A percentile compares a stretch with the other conserved stretches of the same genome.
Conservation (phyloP, 257 asterid genomes). For the Plectranthus barbatus region DNA sequence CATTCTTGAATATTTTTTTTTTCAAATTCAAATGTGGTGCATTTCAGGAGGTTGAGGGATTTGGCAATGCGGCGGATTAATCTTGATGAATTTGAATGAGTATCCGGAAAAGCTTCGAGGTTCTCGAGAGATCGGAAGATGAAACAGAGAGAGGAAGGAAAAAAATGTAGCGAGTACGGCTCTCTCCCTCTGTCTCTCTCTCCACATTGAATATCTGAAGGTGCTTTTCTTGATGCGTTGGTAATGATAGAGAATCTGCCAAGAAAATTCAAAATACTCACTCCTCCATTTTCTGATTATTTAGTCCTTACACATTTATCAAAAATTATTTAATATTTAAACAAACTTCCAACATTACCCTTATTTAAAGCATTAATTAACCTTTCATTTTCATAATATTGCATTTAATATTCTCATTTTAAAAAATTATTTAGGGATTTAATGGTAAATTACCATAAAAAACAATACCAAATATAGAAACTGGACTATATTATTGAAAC, state of each 20-base stretch:
- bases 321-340: too few species aligned
- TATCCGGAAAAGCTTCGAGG: slow-evolving; percentile 4
- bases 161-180: not conserved
- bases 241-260: slow-evolving; percentile 13
- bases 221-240: slow-evolving; percentile 31
- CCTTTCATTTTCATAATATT: too few species aligned
- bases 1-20: slow-evolving; percentile 18
- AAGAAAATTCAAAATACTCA: too few species aligned
- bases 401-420: too few species aligned
- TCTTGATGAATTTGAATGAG: not conserved
- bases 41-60: slow-evolving; percentile 15
- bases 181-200: not conserved
- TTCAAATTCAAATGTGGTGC: slow-evolving; percentile 14
- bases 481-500: too few species aligned
- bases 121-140: slow-evolving; percentile 10
- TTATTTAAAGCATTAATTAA: too few species aligned
- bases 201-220: slow-evolving; percentile 7
- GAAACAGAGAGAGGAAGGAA: not conserved
- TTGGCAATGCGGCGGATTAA: not conserved
- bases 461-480: too few species aligned
- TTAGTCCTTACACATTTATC: too few species aligned
- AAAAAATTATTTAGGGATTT: too few species aligned
- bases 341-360: too few species aligned
- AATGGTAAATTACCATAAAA: too few species aligned
- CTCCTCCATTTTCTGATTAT: too few species aligned